Evolutionary conservation across 345 rosid genomes (phyloP).

Genomic region (Camelina neglecta): DNA sequence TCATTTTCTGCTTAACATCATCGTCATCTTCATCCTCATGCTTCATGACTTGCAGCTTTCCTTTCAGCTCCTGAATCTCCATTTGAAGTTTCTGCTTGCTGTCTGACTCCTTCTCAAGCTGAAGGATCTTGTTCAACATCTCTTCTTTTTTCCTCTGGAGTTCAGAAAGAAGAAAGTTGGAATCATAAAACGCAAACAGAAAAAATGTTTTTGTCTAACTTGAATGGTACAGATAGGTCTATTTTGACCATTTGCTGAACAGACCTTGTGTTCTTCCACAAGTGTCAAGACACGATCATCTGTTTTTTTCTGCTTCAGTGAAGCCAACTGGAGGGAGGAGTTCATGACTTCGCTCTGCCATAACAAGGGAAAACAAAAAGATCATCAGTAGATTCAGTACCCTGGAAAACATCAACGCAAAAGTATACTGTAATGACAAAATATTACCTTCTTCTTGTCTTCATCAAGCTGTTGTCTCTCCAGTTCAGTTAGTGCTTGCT

Average conservation of each 20-base stretch:
- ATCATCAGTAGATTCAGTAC: constrained; percentile 10
- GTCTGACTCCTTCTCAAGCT: constrained; percentile 69
- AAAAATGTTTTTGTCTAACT: not conserved
- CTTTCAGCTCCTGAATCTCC: constrained; percentile 86
- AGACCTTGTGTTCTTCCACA: constrained; percentile 84
- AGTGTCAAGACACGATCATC: constrained; percentile 74
- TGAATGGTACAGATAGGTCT: not conserved
- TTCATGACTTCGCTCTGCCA: constrained; percentile 63
- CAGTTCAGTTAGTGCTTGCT: constrained; percentile 77
- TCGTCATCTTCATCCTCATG: constrained; percentile 76
- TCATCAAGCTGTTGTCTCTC: constrained; percentile 86
- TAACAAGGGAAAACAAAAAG: constrained; percentile 21
- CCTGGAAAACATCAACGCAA: constrained; percentile 33
- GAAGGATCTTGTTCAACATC: constrained; percentile 60
- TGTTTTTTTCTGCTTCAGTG: constrained; percentile 75
- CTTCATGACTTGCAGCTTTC: constrained; percentile 78
- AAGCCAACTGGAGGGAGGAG: constrained; percentile 74
- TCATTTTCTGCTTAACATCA: constrained; percentile 64
- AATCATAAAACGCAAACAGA: constrained; percentile 11
- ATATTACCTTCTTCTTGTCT: constrained; percentile 69
- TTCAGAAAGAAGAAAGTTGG: constrained; percentile 15
- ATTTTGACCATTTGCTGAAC: constrained; percentile 17
- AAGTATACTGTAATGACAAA: constrained; percentile 20
- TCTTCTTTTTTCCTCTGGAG: constrained; percentile 83
- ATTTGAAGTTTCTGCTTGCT: constrained; percentile 81